phyloP scores from a whole-genome alignment of 441 rosid genomes.

The Euphorbia corollata region DNA sequence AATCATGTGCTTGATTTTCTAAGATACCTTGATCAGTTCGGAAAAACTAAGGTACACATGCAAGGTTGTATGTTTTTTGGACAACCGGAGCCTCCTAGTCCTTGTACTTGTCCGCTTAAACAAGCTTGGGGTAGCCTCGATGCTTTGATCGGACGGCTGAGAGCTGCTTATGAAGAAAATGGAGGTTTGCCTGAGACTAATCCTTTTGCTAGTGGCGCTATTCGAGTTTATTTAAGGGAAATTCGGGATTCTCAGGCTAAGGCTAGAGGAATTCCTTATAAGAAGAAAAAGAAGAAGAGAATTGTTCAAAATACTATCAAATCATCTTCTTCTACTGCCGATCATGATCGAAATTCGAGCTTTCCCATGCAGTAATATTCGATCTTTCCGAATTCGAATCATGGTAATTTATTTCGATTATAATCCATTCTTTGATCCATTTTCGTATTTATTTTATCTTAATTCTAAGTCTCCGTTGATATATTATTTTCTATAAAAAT shows the following conservation, averaged over 20 bases:
- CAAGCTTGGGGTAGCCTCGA: conserved; percentile 93
- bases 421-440: no score
- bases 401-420: conserved; percentile 17
- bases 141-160: conserved; percentile 72
- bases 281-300: conserved; percentile 64
- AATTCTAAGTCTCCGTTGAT: not conserved
- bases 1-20: conserved; percentile 67
- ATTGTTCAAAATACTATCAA: conserved; percentile 14
- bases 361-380: conserved; percentile 36
- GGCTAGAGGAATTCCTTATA: conserved; percentile 76
- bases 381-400: conserved; percentile 2
- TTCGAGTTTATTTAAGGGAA: conserved; percentile 58
- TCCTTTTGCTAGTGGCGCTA: conserved; percentile 69
- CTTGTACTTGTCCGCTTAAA: conserved; percentile 63
- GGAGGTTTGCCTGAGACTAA: conserved; percentile 69
- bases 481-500: no score
- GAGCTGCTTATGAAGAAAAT: conserved; percentile 78
- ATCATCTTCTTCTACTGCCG: conserved; percentile 7
- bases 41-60: conserved; percentile 72
- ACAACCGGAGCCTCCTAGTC: conserved; percentile 67
- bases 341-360: conserved; percentile 29
- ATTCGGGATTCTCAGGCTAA: conserved; percentile 71
- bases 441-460: not conserved
- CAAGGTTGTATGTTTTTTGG: conserved; percentile 67
- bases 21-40: conserved; percentile 66